A percentile compares a stretch with the other conserved stretches of the same genome.
Conservation (phyloP, 1,139 yeast genomes). For the Blastobotrys apis region DNA sequence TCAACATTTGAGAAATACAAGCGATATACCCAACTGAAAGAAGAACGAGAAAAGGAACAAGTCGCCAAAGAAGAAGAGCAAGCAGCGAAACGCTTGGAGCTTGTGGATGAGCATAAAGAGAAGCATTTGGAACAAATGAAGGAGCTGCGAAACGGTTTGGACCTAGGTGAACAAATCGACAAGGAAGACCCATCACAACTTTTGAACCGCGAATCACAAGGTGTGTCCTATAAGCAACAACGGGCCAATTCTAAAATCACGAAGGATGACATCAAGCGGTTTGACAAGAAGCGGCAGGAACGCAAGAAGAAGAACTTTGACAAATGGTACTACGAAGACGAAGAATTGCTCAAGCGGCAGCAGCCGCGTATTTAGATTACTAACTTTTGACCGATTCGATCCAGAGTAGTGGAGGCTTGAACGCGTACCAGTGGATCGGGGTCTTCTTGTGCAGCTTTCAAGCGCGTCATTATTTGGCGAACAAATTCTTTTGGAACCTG, state of each 20-base stretch:
- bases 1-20: slow-evolving; percentile 20
- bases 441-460: slow-evolving; percentile 23
- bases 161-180: slow-evolving; percentile 1
- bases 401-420: slow-evolving; percentile 23
- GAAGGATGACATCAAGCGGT: slow-evolving; percentile 26
- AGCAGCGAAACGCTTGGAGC: not conserved
- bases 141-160: slow-evolving; percentile 2
- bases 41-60: not conserved
- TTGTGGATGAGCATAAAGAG: slow-evolving; percentile 1
- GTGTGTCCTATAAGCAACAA: slow-evolving; percentile 22
- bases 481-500: slow-evolving; percentile 22
- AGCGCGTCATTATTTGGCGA: slow-evolving; percentile 20
- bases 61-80: slow-evolving; percentile 1
- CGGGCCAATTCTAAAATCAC: slow-evolving; percentile 22
- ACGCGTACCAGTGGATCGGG: slow-evolving; percentile 29
- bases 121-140: slow-evolving; percentile 3
- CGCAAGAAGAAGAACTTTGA: slow-evolving; percentile 25
- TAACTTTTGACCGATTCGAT: slow-evolving; percentile 11
- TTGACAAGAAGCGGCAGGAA: slow-evolving; percentile 24
- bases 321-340: slow-evolving; percentile 19
- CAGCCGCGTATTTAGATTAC: slow-evolving; percentile 1
- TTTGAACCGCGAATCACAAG: slow-evolving; percentile 18
- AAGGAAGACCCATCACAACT: slow-evolving; percentile 14
- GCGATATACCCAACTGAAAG: slow-evolving; percentile 15
- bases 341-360: slow-evolving; percentile 3